phyloP scores from a whole-genome alignment of 192 early-diverging fungal species.

The Coemansia sp. region DNA sequence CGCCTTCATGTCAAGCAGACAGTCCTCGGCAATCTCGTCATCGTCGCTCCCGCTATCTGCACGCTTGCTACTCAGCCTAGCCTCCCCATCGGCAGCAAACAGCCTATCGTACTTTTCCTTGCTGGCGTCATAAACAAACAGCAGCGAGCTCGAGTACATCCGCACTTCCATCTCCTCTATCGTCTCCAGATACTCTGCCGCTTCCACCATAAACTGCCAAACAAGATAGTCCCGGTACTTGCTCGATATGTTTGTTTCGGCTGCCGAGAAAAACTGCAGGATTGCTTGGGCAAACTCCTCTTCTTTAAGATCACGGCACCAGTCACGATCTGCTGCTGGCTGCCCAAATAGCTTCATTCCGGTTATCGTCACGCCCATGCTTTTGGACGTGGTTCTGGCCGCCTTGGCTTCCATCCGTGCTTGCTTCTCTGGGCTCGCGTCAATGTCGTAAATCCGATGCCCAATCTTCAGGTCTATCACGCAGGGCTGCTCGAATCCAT shows the following conservation, averaged over 20 bases:
- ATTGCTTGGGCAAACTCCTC: slow-evolving; percentile 61
- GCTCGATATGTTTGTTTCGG: slow-evolving; percentile 36
- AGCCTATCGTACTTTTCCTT: slow-evolving; percentile 51
- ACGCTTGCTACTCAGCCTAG: neutral
- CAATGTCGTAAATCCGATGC: slow-evolving; percentile 66
- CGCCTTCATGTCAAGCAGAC: slow-evolving; percentile 61
- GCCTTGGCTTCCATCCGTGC: slow-evolving; percentile 65
- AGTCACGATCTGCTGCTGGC: slow-evolving; percentile 11
- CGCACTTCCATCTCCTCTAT: slow-evolving; percentile 57
- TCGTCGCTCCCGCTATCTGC: slow-evolving; percentile 21
- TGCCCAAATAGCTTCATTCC: slow-evolving; percentile 64
- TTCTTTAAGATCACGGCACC: slow-evolving; percentile 26
- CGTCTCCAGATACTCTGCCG: slow-evolving; percentile 57
- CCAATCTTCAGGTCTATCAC: slow-evolving; percentile 90
- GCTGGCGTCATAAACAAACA: slow-evolving; percentile 82
- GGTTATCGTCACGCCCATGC: slow-evolving; percentile 65
- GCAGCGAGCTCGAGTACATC: slow-evolving; percentile 70
- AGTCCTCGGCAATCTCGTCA: slow-evolving; percentile 37
- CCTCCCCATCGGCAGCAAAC: slow-evolving; percentile 19
- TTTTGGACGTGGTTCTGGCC: slow-evolving; percentile 60
- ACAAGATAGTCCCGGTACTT: slow-evolving; percentile 58
- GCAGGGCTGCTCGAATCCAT: slow-evolving; percentile 69
- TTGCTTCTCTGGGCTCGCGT: slow-evolving; percentile 70
- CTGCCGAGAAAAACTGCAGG: slow-evolving; percentile 60
- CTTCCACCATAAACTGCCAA: slow-evolving; percentile 59